A percentile compares a stretch with the other conserved stretches of the same genome.
These are phyloP conservation scores for Lactarius evosmus DNA, from an alignment of 768 basidiomycete species.

Conservation along the genomic window DNA sequence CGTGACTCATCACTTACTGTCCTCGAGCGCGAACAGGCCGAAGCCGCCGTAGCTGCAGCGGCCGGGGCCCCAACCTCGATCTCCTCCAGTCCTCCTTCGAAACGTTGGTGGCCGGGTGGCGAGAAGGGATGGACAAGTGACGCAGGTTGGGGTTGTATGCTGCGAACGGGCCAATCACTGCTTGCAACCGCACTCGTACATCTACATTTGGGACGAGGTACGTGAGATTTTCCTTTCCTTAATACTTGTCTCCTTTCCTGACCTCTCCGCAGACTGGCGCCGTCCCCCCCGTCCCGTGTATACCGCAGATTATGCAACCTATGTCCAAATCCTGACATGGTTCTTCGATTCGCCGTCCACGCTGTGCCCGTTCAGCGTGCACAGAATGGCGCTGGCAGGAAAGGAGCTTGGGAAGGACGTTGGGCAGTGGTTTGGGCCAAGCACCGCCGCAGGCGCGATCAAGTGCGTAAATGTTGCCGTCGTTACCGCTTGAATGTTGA, in stretches of 20 bases:
- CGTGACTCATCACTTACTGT: conserved; percentile 52
- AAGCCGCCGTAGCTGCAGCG: conserved; percentile 28
- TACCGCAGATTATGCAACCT: conserved; percentile 72
- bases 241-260: conserved; percentile 4
- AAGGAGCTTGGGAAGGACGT: conserved; percentile 94
- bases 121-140: conserved; percentile 84
- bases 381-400: conserved; percentile 92
- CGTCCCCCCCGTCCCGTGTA: conserved; percentile 59
- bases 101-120: conserved; percentile 62
- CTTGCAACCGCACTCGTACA: conserved; percentile 77
- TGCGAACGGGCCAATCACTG: conserved; percentile 81
- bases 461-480: conserved; percentile 46
- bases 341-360: conserved; percentile 89
- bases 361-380: conserved; percentile 88
- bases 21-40: conserved; percentile 37
- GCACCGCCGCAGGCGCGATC: conserved; percentile 95
- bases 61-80: not conserved
- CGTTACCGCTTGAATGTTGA: not conserved
- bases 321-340: conserved; percentile 91
- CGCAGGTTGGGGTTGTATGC: conserved; percentile 90
- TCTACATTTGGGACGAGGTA: conserved; percentile 73
- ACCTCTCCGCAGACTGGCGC: conserved; percentile 69
- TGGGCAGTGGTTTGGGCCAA: conserved; percentile 98
- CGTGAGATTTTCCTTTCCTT: conserved; percentile 29
- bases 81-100: conserved; percentile 43